Percentiles rank a stretch among this genome's conserved stretches.
Conservation (phyloP, 139 green algal species). For the Closterium sp. region DNA sequence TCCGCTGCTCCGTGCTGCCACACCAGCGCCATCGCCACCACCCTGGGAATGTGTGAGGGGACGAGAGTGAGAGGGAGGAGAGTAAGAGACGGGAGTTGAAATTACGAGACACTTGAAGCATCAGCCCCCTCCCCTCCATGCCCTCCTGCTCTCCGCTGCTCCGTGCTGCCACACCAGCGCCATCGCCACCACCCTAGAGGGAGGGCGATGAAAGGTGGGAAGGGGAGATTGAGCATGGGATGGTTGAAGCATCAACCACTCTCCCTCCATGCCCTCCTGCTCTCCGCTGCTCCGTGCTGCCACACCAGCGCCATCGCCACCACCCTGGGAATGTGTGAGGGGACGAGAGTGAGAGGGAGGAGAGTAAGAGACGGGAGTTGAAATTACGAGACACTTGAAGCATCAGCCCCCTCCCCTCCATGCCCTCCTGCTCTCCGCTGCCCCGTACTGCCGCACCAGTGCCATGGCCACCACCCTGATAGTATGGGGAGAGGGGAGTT, state of each 20-base stretch:
- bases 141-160: background rate
- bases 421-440: background rate
- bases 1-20: slow-evolving; percentile 17
- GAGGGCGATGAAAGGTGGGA: too few species aligned
- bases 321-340: slow-evolving; percentile 33
- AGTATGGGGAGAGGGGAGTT: too few species aligned
- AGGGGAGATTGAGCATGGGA: too few species aligned
- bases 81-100: too few species aligned
- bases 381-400: background rate
- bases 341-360: background rate
- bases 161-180: slow-evolving; percentile 38
- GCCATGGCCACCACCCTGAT: slow-evolving; percentile 35
- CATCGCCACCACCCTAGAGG: slow-evolving; percentile 32
- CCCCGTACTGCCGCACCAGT: slow-evolving; percentile 31
- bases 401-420: background rate
- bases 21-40: slow-evolving; percentile 37
- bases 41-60: too few species aligned
- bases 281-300: slow-evolving; percentile 2
- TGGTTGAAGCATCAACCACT: too few species aligned
- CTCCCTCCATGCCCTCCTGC: slow-evolving; percentile 11
- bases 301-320: slow-evolving; percentile 4
- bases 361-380: too few species aligned
- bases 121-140: slow-evolving; percentile 34
- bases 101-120: too few species aligned
- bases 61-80: too few species aligned